A percentile compares a stretch with the other conserved stretches of the same genome.
Evolutionary conservation across 164 flowering plant genomes (phyloP).

Genomic region (Cinnamomum micranthum): DNA sequence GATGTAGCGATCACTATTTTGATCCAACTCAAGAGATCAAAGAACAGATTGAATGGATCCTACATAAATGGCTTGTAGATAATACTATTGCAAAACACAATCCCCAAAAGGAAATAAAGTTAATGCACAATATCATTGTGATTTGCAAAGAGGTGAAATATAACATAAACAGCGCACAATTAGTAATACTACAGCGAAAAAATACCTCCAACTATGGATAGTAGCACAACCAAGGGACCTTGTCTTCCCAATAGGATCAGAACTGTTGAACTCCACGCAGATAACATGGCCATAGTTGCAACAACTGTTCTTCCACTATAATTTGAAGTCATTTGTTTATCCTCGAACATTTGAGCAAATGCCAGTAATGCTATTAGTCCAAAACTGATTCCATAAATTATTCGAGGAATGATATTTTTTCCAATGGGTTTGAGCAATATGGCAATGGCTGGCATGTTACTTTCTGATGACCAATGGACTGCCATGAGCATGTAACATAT

Average conservation of each 20-base stretch:
- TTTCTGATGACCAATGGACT: constrained; percentile 65
- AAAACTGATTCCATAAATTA: constrained; percentile 57
- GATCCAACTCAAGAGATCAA: background rate
- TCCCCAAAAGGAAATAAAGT: background rate
- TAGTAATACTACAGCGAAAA: background rate
- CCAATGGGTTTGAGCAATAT: constrained; percentile 28
- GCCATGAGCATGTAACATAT: constrained; percentile 59
- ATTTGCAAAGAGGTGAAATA: background rate
- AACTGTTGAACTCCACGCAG: constrained; percentile 69
- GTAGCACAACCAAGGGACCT: constrained; percentile 66
- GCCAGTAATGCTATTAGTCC: constrained; percentile 44
- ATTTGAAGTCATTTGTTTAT: constrained; percentile 18
- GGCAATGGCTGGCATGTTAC: constrained; percentile 31
- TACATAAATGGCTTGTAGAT: background rate
- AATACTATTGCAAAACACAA: background rate
- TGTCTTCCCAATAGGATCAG: constrained; percentile 79
- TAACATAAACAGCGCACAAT: background rate
- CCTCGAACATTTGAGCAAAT: constrained; percentile 19
- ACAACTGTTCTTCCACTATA: constrained; percentile 24
- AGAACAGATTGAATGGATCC: background rate
- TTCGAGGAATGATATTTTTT: constrained; percentile 49
- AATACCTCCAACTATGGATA: constrained; percentile 65
- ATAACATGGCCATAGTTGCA: constrained; percentile 55
- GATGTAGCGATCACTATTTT: too few relatives aligned
- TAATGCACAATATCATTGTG: background rate